Percentiles rank a stretch among this genome's conserved stretches.
These are phyloP conservation scores for Fusarium chlamydosporum DNA, from an alignment of 2,329 filamentous ascomycete genomes.

Conservation along the genomic window DNA sequence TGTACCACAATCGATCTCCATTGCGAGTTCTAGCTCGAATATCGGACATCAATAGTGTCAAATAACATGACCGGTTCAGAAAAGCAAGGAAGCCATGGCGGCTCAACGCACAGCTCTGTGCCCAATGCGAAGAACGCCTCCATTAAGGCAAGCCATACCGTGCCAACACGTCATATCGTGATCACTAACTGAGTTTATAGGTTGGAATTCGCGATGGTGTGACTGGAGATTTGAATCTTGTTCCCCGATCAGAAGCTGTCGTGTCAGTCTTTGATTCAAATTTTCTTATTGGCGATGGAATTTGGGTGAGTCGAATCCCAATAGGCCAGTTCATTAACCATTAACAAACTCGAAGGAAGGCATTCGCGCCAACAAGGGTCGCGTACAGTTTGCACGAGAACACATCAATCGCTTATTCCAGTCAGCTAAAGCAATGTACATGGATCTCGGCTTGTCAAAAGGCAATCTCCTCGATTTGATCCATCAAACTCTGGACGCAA, in stretches of 20 bases:
- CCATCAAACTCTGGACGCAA: conserved; percentile 1
- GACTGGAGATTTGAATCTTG: background rate
- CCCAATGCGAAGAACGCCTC: conserved; percentile 18
- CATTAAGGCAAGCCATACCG: accelerated
- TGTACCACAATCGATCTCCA: background rate
- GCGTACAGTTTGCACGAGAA: conserved; percentile 3
- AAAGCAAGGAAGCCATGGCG: background rate
- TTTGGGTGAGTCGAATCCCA: background rate
- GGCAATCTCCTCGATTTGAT: background rate
- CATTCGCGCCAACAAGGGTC: conserved; percentile 21
- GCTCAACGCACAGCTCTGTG: conserved; percentile 17
- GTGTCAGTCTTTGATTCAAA: conserved; percentile 23
- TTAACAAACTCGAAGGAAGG: conserved; percentile 2
- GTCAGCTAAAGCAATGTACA: conserved; percentile 18
- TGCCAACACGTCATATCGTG: accelerated
- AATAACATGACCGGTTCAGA: background rate
- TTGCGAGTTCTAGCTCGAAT: background rate
- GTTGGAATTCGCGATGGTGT: conserved; percentile 14
- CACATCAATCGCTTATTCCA: conserved; percentile 12
- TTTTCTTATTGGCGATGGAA: conserved; percentile 15
- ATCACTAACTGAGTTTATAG: accelerated
- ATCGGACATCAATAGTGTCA: accelerated
- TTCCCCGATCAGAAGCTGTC: background rate
- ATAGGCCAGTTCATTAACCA: accelerated
- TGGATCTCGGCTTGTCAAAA: conserved; percentile 8